phyloP scores from a whole-genome alignment of 2,329 filamentous ascomycete species.

The Cytospora mali region DNA sequence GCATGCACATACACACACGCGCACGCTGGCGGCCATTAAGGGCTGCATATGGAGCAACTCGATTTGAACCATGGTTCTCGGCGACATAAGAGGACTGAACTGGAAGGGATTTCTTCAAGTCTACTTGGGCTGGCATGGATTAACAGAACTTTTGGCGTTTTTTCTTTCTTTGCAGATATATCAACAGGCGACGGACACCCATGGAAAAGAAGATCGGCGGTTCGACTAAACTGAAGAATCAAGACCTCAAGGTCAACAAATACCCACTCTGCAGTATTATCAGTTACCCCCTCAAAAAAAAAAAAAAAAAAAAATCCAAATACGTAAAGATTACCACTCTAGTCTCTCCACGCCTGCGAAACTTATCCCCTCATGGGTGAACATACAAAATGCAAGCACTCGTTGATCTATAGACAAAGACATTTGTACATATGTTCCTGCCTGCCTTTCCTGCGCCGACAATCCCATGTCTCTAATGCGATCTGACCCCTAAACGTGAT shows the following conservation, averaged over 20 bases:
- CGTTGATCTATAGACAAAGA: constrained; percentile 12
- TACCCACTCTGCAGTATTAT: constrained; percentile 14
- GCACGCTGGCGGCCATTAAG: background rate
- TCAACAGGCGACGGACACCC: background rate
- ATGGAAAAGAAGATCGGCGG: background rate
- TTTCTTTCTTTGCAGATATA: constrained; percentile 6
- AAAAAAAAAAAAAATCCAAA: background rate
- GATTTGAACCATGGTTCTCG: background rate
- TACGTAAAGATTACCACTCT: background rate
- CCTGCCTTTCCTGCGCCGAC: constrained; percentile 13
- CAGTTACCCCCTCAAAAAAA: constrained; percentile 1
- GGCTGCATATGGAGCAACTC: background rate
- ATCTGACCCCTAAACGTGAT: constrained; percentile 7
- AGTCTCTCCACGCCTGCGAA: background rate
- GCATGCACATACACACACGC: constrained; percentile 11
- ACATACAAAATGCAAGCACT: background rate
- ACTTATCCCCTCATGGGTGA: background rate
- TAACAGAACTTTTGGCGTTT: constrained; percentile 2
- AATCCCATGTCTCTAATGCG: background rate
- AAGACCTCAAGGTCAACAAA: constrained; percentile 25
- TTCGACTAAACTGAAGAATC: constrained; percentile 13
- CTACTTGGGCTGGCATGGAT: constrained; percentile 13
- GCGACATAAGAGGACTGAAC: constrained; percentile 4
- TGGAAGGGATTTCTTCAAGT: background rate
- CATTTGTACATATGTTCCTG: constrained; percentile 6